A percentile compares a stretch with the other conserved stretches of the same genome.
Evolutionary conservation across 2,329 filamentous ascomycete genomes (phyloP).

Genomic region (Sporothrix humicola): DNA sequence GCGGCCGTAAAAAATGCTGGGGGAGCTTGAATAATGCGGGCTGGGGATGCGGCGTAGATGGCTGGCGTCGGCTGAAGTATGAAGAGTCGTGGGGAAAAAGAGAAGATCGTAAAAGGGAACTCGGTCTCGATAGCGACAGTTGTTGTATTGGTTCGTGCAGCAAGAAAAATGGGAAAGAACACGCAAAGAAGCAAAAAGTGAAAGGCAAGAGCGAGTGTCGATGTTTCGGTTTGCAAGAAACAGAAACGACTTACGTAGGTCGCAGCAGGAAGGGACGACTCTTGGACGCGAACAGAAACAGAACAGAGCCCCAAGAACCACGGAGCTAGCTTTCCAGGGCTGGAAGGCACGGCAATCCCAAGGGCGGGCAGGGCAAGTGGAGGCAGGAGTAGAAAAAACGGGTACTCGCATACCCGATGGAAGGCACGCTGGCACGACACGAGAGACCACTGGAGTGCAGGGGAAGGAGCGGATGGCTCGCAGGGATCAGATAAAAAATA

Average conservation of each 20-base stretch:
- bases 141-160: background rate
- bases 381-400: conserved; percentile 7
- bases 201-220: background rate
- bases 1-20: background rate
- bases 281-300: background rate
- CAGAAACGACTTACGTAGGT: conserved; percentile 1
- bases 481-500: conserved; percentile 2
- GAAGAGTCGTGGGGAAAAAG: too few species aligned
- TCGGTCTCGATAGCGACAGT: background rate
- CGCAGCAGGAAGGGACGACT: conserved; percentile 2
- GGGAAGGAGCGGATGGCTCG: background rate
- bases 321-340: background rate
- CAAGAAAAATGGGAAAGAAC: background rate
- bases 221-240: background rate
- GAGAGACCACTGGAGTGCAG: background rate
- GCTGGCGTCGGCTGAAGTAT: too few species aligned
- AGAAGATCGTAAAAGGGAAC: background rate
- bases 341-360: conserved; percentile 14
- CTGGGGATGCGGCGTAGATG: too few species aligned
- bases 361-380: conserved; percentile 11
- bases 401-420: background rate
- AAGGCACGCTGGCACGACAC: background rate
- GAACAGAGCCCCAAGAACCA: background rate
- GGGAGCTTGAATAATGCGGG: too few species aligned
- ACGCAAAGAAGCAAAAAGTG: background rate